phyloP scores from a whole-genome alignment of 2,329 filamentous ascomycete species.

The Graphilbum sp. region DNA sequence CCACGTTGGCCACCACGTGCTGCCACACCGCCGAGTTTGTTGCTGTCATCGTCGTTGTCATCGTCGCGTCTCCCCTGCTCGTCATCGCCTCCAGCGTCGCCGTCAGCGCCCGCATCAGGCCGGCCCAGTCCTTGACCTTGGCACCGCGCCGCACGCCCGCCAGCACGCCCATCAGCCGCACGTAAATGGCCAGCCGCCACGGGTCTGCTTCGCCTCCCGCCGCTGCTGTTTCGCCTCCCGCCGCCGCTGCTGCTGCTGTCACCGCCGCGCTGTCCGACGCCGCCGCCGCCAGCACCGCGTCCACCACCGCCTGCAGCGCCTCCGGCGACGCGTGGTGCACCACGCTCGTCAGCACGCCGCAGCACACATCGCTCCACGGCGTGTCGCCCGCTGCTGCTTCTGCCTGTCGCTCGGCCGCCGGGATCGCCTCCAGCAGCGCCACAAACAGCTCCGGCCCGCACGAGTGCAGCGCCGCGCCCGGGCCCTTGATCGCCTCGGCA shows the following conservation, averaged over 20 bases:
- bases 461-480: constrained; percentile 42
- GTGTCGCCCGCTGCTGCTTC: constrained; percentile 9
- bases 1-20: constrained; percentile 36
- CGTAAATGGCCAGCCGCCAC: constrained; percentile 28
- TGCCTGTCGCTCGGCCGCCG: constrained; percentile 21
- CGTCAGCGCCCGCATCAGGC: constrained; percentile 38
- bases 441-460: constrained; percentile 36
- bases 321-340: constrained; percentile 67
- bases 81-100: constrained; percentile 31
- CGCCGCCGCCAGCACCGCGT: constrained; percentile 38
- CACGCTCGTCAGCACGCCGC: constrained; percentile 62
- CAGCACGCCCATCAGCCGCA: constrained; percentile 49
- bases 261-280: constrained; percentile 41
- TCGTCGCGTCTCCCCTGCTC: constrained; percentile 24
- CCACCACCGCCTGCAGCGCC: constrained; percentile 53
- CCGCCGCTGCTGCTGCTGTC: constrained; percentile 22
- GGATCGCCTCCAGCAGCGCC: constrained; percentile 33
- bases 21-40: constrained; percentile 30
- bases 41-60: constrained; percentile 12
- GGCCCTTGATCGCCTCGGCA: constrained; percentile 59
- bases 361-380: constrained; percentile 48
- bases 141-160: constrained; percentile 69
- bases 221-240: constrained; percentile 17
- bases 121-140: constrained; percentile 56
- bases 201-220: constrained; percentile 12